These are phyloP conservation scores for Pythium phragmiticola DNA, from an alignment of 352 stramenopile species.

Conservation along the genomic window DNA sequence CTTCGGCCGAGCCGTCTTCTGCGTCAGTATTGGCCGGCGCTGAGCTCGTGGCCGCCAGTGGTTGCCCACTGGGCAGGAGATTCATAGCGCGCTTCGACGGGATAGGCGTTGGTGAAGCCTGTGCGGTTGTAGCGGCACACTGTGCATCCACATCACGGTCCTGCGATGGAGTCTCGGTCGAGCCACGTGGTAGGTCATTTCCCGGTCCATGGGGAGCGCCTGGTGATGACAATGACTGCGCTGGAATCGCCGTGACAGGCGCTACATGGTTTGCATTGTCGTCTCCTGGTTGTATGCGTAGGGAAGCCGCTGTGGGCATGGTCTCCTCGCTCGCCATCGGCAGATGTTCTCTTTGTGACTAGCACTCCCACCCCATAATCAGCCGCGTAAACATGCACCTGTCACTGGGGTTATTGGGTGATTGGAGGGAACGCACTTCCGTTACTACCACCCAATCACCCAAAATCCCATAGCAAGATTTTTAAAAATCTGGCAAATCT, in stretches of 20 bases:
- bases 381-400: constrained; percentile 23
- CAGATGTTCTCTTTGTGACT: neutral
- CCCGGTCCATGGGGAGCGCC: neutral
- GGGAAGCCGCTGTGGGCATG: neutral
- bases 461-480: constrained; percentile 1
- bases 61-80: neutral
- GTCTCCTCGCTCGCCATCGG: neutral
- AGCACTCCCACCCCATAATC: constrained; percentile 16
- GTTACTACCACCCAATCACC: constrained; percentile 4
- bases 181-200: neutral
- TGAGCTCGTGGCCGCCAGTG: no score
- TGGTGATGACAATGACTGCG: neutral
- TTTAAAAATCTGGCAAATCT: neutral
- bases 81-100: constrained; percentile 1
- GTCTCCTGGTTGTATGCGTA: neutral
- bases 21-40: neutral
- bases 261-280: neutral
- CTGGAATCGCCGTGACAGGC: neutral
- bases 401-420: no score
- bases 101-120: neutral
- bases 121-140: neutral
- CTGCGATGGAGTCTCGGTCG: neutral
- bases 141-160: neutral
- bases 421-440: neutral
- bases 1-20: constrained; percentile 16